Percentiles rank a stretch among this genome's conserved stretches.
phyloP scores from a whole-genome alignment of 768 basidiomycete genomes.

The Myochromella boudieri region DNA sequence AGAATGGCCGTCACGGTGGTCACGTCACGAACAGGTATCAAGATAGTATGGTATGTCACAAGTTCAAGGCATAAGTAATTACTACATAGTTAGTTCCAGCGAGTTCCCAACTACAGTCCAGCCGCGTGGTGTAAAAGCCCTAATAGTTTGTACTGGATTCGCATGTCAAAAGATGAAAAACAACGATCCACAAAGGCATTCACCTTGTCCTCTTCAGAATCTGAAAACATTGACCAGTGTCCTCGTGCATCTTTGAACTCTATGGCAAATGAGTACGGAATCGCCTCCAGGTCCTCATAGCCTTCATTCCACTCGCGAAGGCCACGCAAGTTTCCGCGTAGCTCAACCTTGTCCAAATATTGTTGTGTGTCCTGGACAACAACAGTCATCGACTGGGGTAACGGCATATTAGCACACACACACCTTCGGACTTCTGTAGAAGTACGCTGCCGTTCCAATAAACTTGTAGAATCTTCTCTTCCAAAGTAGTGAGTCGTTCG shows the following conservation, averaged over 20 bases:
- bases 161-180: constrained; percentile 5
- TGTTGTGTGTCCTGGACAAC: constrained; percentile 35
- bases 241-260: constrained; percentile 52
- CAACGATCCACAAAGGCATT: constrained; percentile 6
- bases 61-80: constrained; percentile 4
- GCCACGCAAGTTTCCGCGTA: constrained; percentile 45
- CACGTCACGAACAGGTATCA: constrained; percentile 15
- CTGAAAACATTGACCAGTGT: constrained; percentile 59
- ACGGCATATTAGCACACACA: constrained; percentile 10
- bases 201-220: constrained; percentile 66
- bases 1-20: constrained; percentile 14
- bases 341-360: constrained; percentile 40
- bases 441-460: constrained; percentile 40
- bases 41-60: constrained; percentile 1
- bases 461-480: constrained; percentile 66
- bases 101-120: constrained; percentile 30
- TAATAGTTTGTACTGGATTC: constrained; percentile 42
- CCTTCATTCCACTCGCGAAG: constrained; percentile 67
- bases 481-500: constrained; percentile 54
- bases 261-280: constrained; percentile 65
- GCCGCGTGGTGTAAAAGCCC: constrained; percentile 46
- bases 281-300: constrained; percentile 64
- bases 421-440: constrained; percentile 56
- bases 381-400: constrained; percentile 4
- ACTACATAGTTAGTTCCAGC: no score